Percentiles rank a stretch among this genome's conserved stretches.
phyloP scores from a whole-genome alignment of 2,329 filamentous ascomycete genomes.

The Acephala macrosclerotiorum region DNA sequence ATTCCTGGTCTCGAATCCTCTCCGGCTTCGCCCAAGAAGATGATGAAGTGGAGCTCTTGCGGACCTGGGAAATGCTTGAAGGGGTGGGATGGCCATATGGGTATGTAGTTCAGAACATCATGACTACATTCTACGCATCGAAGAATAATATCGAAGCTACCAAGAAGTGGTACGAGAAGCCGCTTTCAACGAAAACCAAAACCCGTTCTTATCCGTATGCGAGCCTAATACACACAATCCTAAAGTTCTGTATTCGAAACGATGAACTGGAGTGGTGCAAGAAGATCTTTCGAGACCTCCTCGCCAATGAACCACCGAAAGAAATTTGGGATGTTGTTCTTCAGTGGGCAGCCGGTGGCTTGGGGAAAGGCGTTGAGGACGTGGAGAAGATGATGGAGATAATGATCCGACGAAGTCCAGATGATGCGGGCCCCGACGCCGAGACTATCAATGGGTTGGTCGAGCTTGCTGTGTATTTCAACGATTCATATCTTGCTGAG shows the following conservation, averaged over 20 bases:
- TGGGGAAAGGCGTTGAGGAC: slow-evolving; percentile 75
- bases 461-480: slow-evolving; percentile 71
- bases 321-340: slow-evolving; percentile 75
- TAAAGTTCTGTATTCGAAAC: slow-evolving; percentile 67
- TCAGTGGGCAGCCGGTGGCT: slow-evolving; percentile 75
- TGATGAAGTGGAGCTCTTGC: slow-evolving; percentile 62
- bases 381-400: slow-evolving; percentile 75
- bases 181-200: too few relatives aligned
- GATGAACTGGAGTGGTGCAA: slow-evolving; percentile 68
- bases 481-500: slow-evolving; percentile 76
- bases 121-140: slow-evolving; percentile 69
- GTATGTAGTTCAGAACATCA: slow-evolving; percentile 55
- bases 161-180: slow-evolving; percentile 71
- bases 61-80: slow-evolving; percentile 61
- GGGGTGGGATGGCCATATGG: slow-evolving; percentile 54
- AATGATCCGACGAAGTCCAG: slow-evolving; percentile 61
- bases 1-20: slow-evolving; percentile 59
- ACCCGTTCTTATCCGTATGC: slow-evolving; percentile 4
- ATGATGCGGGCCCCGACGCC: slow-evolving; percentile 65
- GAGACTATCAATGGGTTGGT: slow-evolving; percentile 81
- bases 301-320: slow-evolving; percentile 55
- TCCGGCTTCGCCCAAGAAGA: slow-evolving; percentile 68
- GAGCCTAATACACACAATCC: slow-evolving; percentile 59
- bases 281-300: slow-evolving; percentile 57
- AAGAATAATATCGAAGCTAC: slow-evolving; percentile 65